Base-by-base conservation (phyloP, 2,329 filamentous ascomycete species). In the Calonectria pauciramosa region DNA sequence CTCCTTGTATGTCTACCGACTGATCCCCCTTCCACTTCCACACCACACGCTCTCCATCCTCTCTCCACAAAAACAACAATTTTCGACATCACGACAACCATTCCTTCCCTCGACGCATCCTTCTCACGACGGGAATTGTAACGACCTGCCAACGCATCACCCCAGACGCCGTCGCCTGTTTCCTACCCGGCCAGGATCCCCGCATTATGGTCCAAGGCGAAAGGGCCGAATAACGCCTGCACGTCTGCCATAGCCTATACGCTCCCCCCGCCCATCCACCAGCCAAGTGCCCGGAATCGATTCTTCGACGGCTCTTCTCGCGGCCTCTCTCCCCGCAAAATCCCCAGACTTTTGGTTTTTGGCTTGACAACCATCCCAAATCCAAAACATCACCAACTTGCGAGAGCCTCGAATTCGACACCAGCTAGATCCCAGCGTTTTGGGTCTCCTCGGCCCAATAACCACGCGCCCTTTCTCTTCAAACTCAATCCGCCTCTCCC, bases 141-240 rank as follows among this genome's bases (percentile, higher is more conserved):
- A 26, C 30, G 54, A 64, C 38, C 52, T 54, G 36, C 56, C 49
- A 74, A 47, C 63, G 23, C 73, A 38, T 64, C 49, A 70, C 72
- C 68, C 56, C 69, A 68, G 68, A 70, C 60, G 60, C 66, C 60
- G 14, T 23, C 69, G 52, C 73, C 60, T 71, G 51, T 51, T 64
- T 59, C 63, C 73, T 71, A 72, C 59, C 70, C 68, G 72, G 72
- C 73, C 52, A 78, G 73, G 74, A 73, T 75, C 81, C 82, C 82
- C 82, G 82, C 82, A 80, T 81, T 80, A 79, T 80, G 82, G 78
- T 82, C 76, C 80, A 81, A 81, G 78, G 78, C 77, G 77, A 83
- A 84, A 84, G 83, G 83, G 82, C 83, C 83, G 83, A 84, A 84
- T 84, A 84, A 81, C 80, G 79, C 78, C 82, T 83, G 82, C 81